Evolutionary conservation across 2,329 filamentous ascomycete genomes (phyloP), one percentile per base, ranked within the genome.

Genomic region (Botryosphaeria dothidea): DNA sequence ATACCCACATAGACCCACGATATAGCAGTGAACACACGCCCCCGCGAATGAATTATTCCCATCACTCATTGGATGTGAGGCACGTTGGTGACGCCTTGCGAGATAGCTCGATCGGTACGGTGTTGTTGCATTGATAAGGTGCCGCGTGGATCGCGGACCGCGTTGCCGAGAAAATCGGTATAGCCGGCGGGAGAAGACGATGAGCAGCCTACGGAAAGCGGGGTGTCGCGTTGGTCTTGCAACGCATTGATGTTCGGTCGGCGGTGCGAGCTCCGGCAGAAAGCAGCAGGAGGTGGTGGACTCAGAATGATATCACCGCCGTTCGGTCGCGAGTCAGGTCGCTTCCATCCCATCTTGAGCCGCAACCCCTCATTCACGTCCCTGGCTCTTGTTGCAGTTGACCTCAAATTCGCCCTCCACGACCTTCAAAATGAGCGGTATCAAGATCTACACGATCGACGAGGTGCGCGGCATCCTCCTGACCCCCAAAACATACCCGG

Each of bases 391-490:
- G 8, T 13, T 27, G 17, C 61, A 43, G n/a, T 29, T 27, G 17
- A 13, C 49, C 36, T 23, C 8, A 4, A 13, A 51, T 21, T 31
- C 13, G 45, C 38, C 27, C 49, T 36, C 38, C 34, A 54, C 1
- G 1, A 19, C 29, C 27, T 36, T 17, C 49, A 54, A 25, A 7
- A 65, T 65, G 63, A 52, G 17, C 27, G 63, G 61, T 43, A 54
- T 65, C 46, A 60, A 60, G 31, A 52, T 54, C 9, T 65, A 65
- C 63, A 60, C 63, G 17, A 31, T 65, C 15, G 63, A 65, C 45
- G 56, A 65, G 63, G 63, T 65, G 45, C 46, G 54, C 46, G 19
- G 15, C 21, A 11, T 13, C 48, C 27, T 27, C 23, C 29, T 17
- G 34, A 1, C 19, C 31, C 48, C 41, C 62, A n/a, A 25, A 25